Conservation (phyloP, 257 asterid genomes). For the Schizonepeta tenuifolia region DNA sequence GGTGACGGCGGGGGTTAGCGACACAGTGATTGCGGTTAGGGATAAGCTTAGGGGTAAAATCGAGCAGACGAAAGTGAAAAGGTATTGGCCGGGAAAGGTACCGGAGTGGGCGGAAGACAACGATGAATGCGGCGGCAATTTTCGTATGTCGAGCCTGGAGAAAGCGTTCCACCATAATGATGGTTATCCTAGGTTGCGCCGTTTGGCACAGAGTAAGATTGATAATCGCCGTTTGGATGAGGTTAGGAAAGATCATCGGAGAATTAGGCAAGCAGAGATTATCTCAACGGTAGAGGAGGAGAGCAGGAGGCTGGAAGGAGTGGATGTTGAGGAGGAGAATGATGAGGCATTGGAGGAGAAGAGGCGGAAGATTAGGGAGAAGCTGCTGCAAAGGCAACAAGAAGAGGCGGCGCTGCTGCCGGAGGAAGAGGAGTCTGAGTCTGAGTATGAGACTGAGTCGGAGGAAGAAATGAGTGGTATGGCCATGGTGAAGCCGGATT, state of each 20-base stretch:
- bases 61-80: constrained; percentile 90
- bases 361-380: constrained; percentile 78
- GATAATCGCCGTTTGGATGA: constrained; percentile 91
- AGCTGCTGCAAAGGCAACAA: constrained; percentile 66
- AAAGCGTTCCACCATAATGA: constrained; percentile 65
- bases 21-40: constrained; percentile 75
- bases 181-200: constrained; percentile 73
- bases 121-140: constrained; percentile 71
- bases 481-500: constrained; percentile 83
- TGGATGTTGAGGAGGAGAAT: constrained; percentile 78
- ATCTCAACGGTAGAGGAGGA: constrained; percentile 89
- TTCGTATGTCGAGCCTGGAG: constrained; percentile 63
- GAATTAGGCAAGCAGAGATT: constrained; percentile 94
- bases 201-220: constrained; percentile 78
- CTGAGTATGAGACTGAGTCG: constrained; percentile 91
- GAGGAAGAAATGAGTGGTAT: constrained; percentile 74
- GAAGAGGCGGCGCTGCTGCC: constrained; percentile 75
- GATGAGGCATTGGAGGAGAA: constrained; percentile 82
- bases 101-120: constrained; percentile 95
- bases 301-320: constrained; percentile 58
- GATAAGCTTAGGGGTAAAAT: constrained; percentile 95
- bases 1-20: constrained; percentile 95
- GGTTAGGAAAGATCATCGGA: constrained; percentile 83
- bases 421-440: constrained; percentile 70
- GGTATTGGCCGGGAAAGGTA: constrained; percentile 98